phyloP scores from a whole-genome alignment of 1,284 basidiomycete genomes.

The Testicularia cyperi region DNA sequence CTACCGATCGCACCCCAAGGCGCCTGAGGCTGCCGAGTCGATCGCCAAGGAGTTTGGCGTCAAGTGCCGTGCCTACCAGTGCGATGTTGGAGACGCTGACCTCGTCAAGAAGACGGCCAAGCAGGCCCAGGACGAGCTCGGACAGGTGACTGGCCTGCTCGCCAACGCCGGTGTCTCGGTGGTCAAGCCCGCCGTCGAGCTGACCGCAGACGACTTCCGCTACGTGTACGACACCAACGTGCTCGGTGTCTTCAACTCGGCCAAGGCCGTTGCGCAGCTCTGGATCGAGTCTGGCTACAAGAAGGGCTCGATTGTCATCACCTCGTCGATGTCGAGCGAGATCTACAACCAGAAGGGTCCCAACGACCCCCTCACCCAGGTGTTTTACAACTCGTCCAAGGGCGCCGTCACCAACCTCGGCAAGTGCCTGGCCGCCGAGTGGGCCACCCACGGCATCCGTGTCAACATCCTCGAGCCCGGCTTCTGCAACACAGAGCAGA shows the following conservation, averaged over 20 bases:
- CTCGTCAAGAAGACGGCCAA: slow-evolving; percentile 55
- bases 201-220: slow-evolving; percentile 56
- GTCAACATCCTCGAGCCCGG: slow-evolving; percentile 59
- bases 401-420: slow-evolving; percentile 60
- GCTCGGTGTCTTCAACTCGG: slow-evolving; percentile 59
- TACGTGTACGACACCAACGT: slow-evolving; percentile 60
- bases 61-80: slow-evolving; percentile 60
- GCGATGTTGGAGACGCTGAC: slow-evolving; percentile 56
- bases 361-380: slow-evolving; percentile 56
- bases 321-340: slow-evolving; percentile 58
- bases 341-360: slow-evolving; percentile 59
- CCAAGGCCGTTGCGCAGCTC: slow-evolving; percentile 57
- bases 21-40: slow-evolving; percentile 50
- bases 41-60: slow-evolving; percentile 56
- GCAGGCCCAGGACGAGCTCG: slow-evolving; percentile 53
- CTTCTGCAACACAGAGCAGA: slow-evolving; percentile 61
- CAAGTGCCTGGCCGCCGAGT: slow-evolving; percentile 60
- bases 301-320: slow-evolving; percentile 59
- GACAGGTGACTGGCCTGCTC: slow-evolving; percentile 53
- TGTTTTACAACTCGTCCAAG: slow-evolving; percentile 60
- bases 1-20: slow-evolving; percentile 58
- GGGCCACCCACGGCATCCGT: slow-evolving; percentile 56
- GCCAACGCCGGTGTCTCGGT: slow-evolving; percentile 59
- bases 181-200: slow-evolving; percentile 59
- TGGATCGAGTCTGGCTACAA: slow-evolving; percentile 58